A percentile compares a stretch with the other conserved stretches of the same genome.
Evolutionary conservation across 2,329 filamentous ascomycete genomes (phyloP).

Genomic region (Colletotrichum coccodes): DNA sequence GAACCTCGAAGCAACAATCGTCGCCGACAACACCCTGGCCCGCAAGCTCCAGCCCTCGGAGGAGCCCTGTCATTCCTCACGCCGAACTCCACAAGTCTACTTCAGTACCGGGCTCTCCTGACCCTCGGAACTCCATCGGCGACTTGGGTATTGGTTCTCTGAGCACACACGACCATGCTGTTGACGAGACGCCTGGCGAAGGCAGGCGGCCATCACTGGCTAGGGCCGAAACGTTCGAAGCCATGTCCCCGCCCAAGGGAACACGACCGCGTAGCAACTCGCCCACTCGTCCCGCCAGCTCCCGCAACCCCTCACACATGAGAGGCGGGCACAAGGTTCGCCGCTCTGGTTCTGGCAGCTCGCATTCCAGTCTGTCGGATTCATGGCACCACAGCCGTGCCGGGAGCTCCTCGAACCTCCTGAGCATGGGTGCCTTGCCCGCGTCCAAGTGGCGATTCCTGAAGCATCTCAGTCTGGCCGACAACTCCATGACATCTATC

Average conservation of each 20-base stretch:
- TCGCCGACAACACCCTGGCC: constrained; percentile 81
- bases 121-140: constrained; percentile 55
- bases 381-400: constrained; percentile 67
- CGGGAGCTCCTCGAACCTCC: constrained; percentile 82
- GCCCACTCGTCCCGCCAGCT: constrained; percentile 79
- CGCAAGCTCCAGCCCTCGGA: constrained; percentile 63
- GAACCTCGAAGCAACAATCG: constrained; percentile 86
- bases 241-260: constrained; percentile 54
- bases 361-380: constrained; percentile 80
- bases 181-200: constrained; percentile 51
- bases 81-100: constrained; percentile 74
- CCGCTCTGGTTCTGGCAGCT: constrained; percentile 91
- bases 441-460: constrained; percentile 95
- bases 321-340: constrained; percentile 80
- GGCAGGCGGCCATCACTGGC: constrained; percentile 55
- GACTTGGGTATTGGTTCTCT: constrained; percentile 71
- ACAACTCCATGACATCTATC: constrained; percentile 89
- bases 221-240: constrained; percentile 59
- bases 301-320: constrained; percentile 76
- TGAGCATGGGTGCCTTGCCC: constrained; percentile 78
- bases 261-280: constrained; percentile 80
- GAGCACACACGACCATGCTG: constrained; percentile 60
- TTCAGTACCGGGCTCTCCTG: constrained; percentile 74
- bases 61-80: constrained; percentile 72
- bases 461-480: constrained; percentile 88